Conservation (phyloP, 208 protist species). For the Acanthamoeba triangularis region DNA sequence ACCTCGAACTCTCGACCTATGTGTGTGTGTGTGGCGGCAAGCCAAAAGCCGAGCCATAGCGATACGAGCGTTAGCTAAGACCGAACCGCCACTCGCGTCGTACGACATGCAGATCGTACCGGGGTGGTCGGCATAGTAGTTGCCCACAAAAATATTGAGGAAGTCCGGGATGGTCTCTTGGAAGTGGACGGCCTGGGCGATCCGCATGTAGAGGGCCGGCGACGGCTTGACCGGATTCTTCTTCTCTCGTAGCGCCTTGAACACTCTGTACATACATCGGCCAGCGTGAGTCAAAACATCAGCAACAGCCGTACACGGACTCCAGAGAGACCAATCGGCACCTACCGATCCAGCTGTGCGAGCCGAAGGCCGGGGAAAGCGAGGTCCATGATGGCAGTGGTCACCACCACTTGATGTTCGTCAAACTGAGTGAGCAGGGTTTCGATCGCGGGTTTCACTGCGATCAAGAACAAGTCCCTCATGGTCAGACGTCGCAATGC, state of each 20-base stretch:
- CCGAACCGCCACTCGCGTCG: too few species aligned
- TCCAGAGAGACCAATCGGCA: too few species aligned
- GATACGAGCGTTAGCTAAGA: too few species aligned
- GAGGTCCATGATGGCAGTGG: not conserved
- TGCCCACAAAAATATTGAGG: not conserved
- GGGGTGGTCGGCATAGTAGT: not conserved
- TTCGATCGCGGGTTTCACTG: not conserved
- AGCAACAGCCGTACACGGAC: too few species aligned
- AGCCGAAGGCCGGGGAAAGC: not conserved
- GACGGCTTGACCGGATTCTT: not conserved
- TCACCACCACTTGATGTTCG: not conserved
- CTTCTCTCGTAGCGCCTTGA: not conserved
- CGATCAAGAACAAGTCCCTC: too few species aligned
- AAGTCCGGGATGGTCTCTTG: not conserved
- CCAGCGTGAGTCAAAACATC: not conserved
- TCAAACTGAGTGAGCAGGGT: not conserved
- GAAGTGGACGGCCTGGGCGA: not conserved
- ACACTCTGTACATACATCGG: not conserved
- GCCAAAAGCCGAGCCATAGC: too few species aligned
- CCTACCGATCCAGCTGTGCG: not conserved
- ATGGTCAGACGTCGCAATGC: not conserved
- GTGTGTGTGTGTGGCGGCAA: not conserved
- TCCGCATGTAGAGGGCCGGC: not conserved
- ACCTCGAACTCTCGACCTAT: not conserved
- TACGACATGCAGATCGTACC: not conserved